Evolutionary conservation across 805 yeast genomes (phyloP), one percentile per base, ranked within the genome.

Genomic region (Sporopachydermia lactativora): DNA sequence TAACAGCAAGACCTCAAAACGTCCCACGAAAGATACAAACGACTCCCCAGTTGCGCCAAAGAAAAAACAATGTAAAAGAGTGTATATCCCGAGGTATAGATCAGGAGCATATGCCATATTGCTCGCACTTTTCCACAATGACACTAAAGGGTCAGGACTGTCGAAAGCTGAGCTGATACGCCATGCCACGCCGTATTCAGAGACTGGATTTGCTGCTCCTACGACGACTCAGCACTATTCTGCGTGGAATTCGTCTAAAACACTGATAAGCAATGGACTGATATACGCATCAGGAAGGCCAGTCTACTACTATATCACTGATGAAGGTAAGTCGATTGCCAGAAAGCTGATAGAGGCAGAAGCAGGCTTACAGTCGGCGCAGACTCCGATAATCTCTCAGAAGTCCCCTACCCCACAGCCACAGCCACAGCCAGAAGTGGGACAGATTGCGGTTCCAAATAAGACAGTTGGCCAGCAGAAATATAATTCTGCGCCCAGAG

Each of bases 31-130:
- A 31, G 15, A 43, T 44, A 8, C 47, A 47, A 13, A 51, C 47
- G 35, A 37, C 41, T 6, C 45, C 41, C 6, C 57, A 51, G 42
- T 54, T 48, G 45, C 45, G 44, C 38, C 39, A 52, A 43, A 38
- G 40, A 43, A 24, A 41, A 43, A n/a, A 52, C n/a, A n/a, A n/a
- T n/a, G n/a, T n/a, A 49, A 47, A 19, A 54, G 58, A 37, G 64
- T 58, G 31, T 85, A 81, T 54, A 67, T 85, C 0, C 96, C 96
- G 0, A 67, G 65, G 38, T 73, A 75, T 45, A 60, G 88, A 28
- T 75, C 92, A 0, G 96, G 96, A 1, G 94, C 82, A 0, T 88
- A 82, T 60, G 95, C 92, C 0, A 80, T 86, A 5, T 50, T 86
- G 15, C 45, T 84, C 15, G 77, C 77, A 0, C 58, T 86, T 3